phyloP scores from a whole-genome alignment of 2,329 filamentous ascomycete species.

The Trichoderma sp. region DNA sequence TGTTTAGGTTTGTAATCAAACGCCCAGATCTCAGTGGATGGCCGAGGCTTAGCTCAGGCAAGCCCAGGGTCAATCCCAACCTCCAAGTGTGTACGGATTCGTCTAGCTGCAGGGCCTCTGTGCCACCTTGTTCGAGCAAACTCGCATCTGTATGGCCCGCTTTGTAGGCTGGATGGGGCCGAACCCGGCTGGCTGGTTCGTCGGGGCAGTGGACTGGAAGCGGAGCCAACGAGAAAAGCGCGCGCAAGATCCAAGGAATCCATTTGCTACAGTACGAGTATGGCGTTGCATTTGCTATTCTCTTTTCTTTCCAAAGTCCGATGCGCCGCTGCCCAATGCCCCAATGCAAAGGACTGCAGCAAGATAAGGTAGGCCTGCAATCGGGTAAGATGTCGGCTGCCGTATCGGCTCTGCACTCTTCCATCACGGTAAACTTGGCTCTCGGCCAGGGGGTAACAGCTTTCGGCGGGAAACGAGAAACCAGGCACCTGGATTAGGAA shows the following conservation, averaged over 20 bases:
- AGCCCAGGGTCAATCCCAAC: neutral
- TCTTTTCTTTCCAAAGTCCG: neutral
- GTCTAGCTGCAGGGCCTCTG: constrained; percentile 14
- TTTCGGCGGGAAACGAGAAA: neutral
- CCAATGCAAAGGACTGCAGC: neutral
- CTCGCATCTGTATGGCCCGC: constrained; percentile 13
- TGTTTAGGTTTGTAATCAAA: constrained; percentile 2
- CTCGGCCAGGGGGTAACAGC: neutral
- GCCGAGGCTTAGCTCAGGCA: neutral
- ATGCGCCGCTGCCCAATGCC: neutral
- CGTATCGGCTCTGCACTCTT: neutral
- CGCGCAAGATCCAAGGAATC: constrained; percentile 11
- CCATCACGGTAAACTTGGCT: neutral
- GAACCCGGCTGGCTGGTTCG: constrained; percentile 24
- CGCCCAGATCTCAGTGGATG: constrained; percentile 7
- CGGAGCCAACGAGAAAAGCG: constrained; percentile 21
- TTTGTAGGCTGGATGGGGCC: constrained; percentile 17
- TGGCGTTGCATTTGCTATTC: neutral
- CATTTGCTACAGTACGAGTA: neutral
- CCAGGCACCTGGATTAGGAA: neutral
- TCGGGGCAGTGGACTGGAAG: constrained; percentile 13
- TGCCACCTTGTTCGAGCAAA: constrained; percentile 6
- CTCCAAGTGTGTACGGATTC: neutral
- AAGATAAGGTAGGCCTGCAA: neutral
- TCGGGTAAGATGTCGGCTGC: neutral